Conservation (phyloP, 1,284 basidiomycete genomes). For the Cutaneotrichosporon sp. region DNA sequence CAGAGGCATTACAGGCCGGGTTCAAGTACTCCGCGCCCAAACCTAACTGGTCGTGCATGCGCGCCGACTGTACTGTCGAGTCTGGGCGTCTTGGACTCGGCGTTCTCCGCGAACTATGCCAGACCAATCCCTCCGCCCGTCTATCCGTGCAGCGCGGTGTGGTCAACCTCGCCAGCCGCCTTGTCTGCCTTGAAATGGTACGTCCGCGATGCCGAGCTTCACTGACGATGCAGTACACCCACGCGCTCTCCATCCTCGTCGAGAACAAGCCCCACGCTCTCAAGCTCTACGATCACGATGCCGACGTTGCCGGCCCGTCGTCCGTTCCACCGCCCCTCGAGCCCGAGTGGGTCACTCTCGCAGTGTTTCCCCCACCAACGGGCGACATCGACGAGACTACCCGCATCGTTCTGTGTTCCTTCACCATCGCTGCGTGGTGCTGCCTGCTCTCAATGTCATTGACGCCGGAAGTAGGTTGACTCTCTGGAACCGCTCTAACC, state of each 20-base stretch:
- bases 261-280: constrained; percentile 18
- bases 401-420: constrained; percentile 15
- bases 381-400: constrained; percentile 12
- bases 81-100: constrained; percentile 14
- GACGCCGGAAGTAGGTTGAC: constrained; percentile 10
- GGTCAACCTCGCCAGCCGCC: constrained; percentile 20
- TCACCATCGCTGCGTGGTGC: constrained; percentile 25
- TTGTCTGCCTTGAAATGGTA: constrained; percentile 30
- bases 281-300: constrained; percentile 19
- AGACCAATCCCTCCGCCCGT: constrained; percentile 12
- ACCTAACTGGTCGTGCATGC: not conserved
- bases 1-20: constrained; percentile 4
- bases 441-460: constrained; percentile 15
- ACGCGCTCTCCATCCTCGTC: constrained; percentile 21
- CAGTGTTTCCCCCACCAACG: constrained; percentile 4
- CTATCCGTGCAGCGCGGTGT: constrained; percentile 30
- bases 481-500: not conserved
- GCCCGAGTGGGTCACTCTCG: not conserved
- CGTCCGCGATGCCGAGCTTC: not conserved
- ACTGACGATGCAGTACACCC: constrained; percentile 17
- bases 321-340: not conserved
- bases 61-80: constrained; percentile 5
- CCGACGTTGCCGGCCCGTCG: not conserved
- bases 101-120: constrained; percentile 23
- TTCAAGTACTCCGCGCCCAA: constrained; percentile 4